Conservation (phyloP, 2,329 filamentous ascomycete species). For the Fusarium udum region DNA sequence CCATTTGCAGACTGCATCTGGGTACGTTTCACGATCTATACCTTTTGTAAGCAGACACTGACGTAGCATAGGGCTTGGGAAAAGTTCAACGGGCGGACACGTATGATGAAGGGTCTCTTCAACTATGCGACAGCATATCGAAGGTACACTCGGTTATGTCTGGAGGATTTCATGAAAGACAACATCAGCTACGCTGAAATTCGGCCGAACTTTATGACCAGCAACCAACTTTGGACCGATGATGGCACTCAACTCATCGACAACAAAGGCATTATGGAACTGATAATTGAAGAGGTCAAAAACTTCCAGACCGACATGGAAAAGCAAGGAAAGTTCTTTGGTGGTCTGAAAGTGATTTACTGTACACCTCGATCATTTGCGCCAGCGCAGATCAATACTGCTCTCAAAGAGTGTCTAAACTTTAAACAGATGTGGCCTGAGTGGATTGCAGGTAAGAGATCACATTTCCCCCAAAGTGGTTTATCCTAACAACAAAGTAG, state of each 20-base stretch:
- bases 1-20: conserved; percentile 58
- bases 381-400: conserved; percentile 55
- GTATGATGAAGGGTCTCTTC: conserved; percentile 77
- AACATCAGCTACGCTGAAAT: conserved; percentile 78
- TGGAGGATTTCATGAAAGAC: conserved; percentile 70
- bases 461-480: no score
- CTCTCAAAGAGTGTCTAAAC: conserved; percentile 68
- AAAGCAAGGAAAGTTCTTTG: conserved; percentile 56
- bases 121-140: conserved; percentile 72
- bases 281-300: conserved; percentile 66
- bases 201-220: conserved; percentile 73
- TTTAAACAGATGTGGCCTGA: conserved; percentile 66
- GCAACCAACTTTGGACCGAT: conserved; percentile 68
- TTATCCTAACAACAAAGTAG: conserved; percentile 46
- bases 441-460: conserved; percentile 69
- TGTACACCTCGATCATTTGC: conserved; percentile 72
- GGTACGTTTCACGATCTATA: conserved; percentile 53
- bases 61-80: conserved; percentile 60
- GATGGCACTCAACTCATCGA: conserved; percentile 62
- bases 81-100: conserved; percentile 73
- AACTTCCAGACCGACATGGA: conserved; percentile 54
- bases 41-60: background rate
- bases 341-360: conserved; percentile 76
- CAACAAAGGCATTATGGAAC: conserved; percentile 67
- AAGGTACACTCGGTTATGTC: conserved; percentile 67